Percentiles rank a stretch among this genome's conserved stretches.
Evolutionary conservation across 441 rosid genomes (phyloP).

Genomic region (Manihot esculenta): DNA sequence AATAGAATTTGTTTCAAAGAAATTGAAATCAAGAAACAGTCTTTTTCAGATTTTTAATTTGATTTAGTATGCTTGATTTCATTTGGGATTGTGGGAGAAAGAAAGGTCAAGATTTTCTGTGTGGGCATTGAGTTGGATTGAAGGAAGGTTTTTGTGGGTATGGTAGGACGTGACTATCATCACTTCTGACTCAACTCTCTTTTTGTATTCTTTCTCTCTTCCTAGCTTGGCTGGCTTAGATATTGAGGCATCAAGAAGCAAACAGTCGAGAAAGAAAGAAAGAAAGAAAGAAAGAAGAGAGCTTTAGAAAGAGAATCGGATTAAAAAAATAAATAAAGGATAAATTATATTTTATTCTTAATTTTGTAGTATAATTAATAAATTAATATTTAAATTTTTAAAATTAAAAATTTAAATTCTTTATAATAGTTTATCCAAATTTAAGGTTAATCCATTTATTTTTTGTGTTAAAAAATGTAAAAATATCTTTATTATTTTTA

Average conservation of each 20-base stretch:
- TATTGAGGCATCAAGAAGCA: conserved; percentile 41
- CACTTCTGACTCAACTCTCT: conserved; percentile 30
- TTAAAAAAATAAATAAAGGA: no score
- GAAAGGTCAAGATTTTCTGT: conserved; percentile 19
- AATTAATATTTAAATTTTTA: no score
- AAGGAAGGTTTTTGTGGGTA: conserved; percentile 57
- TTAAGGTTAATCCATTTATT: no score
- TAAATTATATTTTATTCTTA: no score
- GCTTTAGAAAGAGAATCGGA: conserved; percentile 13
- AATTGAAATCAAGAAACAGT: conserved; percentile 42
- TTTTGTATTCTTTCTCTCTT: conserved; percentile 6
- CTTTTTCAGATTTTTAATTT: conserved; percentile 21
- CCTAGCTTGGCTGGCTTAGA: conserved; percentile 29
- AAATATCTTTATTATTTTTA: no score
- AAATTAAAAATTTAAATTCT: no score
- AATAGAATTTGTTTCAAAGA: conserved; percentile 15
- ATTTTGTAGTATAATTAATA: no score
- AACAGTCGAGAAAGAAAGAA: conserved; percentile 19
- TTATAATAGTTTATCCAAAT: no score
- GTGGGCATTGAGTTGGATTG: conserved; percentile 71
- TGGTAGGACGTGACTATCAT: conserved; percentile 71
- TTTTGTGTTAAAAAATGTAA: no score
- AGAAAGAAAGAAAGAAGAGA: no score
- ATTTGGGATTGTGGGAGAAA: conserved; percentile 9
- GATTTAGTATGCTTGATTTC: no score